phyloP scores from a whole-genome alignment of 1,284 basidiomycete species.

The Golubevia sp. region DNA sequence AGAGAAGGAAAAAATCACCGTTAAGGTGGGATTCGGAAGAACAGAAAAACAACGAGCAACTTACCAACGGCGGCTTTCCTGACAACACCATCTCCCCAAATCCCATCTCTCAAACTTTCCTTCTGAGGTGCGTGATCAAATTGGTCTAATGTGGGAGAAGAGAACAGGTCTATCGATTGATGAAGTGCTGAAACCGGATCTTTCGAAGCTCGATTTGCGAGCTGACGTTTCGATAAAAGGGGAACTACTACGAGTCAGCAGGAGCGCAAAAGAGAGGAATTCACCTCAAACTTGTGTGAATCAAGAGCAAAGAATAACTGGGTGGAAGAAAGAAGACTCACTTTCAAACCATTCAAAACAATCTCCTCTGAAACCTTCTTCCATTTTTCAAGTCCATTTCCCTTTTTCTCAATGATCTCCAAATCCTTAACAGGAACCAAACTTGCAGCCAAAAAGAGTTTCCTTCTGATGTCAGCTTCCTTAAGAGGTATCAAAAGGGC shows the following conservation, averaged over 20 bases:
- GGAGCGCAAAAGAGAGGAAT: too few species aligned
- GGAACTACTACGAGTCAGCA: too few species aligned
- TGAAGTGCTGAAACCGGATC: constrained; percentile 30
- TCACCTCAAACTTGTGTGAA: too few species aligned
- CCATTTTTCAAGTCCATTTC: not conserved
- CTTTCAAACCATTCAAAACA: constrained; percentile 46
- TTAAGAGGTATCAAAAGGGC: constrained; percentile 15
- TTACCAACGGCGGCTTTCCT: constrained; percentile 11
- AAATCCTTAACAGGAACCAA: constrained; percentile 29
- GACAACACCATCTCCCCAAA: constrained; percentile 2
- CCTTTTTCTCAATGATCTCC: constrained; percentile 18
- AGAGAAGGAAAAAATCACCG: not conserved
- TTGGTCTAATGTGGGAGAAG: not conserved
- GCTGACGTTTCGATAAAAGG: too few species aligned
- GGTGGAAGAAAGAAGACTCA: constrained; percentile 5
- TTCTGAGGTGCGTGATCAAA: not conserved
- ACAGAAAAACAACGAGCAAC: not conserved
- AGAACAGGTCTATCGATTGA: constrained; percentile 10
- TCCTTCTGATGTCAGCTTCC: constrained; percentile 19
- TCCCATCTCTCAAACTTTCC: constrained; percentile 12
- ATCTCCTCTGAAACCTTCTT: constrained; percentile 41
- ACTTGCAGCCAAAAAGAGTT: constrained; percentile 30
- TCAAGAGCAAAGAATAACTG: too few species aligned
- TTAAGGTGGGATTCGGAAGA: not conserved
- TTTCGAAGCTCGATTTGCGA: constrained; percentile 42